These are phyloP conservation scores for Blepharisma stoltei DNA, from an alignment of 73 alveolate species.

Conservation along the genomic window DNA sequence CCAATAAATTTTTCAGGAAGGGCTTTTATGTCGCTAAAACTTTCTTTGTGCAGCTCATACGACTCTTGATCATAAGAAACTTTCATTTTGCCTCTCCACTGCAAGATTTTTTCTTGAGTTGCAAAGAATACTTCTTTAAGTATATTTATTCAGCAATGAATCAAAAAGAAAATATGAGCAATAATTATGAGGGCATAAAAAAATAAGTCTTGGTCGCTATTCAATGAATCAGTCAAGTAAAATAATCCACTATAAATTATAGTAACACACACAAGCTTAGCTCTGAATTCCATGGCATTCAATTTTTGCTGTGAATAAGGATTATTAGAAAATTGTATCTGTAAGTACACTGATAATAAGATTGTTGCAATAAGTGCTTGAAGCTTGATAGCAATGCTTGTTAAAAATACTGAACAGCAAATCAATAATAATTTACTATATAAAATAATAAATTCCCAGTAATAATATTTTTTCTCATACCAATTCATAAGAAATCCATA, in stretches of 20 bases:
- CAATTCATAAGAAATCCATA: neutral
- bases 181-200: too few species aligned
- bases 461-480: neutral
- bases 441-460: slow-evolving; percentile 4
- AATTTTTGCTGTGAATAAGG: neutral
- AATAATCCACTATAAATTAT: neutral
- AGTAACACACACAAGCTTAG: neutral
- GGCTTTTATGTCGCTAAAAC: too few species aligned
- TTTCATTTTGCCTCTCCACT: too few species aligned
- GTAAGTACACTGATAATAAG: neutral
- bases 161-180: too few species aligned
- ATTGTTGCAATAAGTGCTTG: neutral
- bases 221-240: neutral
- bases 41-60: too few species aligned
- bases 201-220: neutral
- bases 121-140: too few species aligned
- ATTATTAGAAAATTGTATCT: neutral
- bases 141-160: too few species aligned
- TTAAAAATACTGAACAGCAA: neutral
- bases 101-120: too few species aligned
- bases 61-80: too few species aligned
- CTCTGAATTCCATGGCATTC: neutral
- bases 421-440: neutral
- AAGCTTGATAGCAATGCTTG: neutral
- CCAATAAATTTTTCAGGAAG: too few species aligned